Evolutionary conservation across 768 basidiomycete genomes (phyloP).

Genomic region (Lentinus brumalis): DNA sequence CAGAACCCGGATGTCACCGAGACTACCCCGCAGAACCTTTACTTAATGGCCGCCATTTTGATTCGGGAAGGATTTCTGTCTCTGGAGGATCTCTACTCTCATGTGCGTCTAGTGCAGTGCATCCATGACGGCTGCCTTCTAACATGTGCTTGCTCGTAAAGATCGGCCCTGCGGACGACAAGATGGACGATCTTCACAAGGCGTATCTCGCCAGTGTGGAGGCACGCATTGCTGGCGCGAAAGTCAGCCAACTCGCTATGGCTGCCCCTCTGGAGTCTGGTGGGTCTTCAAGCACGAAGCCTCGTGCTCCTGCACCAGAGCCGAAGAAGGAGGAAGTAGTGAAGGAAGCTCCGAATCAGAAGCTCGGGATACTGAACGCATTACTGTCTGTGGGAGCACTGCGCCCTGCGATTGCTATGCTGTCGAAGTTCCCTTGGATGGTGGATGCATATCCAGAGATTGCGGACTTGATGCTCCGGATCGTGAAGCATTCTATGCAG

Average conservation of each 20-base stretch:
- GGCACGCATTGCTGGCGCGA: constrained; percentile 66
- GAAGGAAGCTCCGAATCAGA: constrained; percentile 65
- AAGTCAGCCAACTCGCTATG: constrained; percentile 77
- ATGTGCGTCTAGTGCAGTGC: constrained; percentile 53
- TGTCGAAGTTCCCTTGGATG: constrained; percentile 85
- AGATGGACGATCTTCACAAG: constrained; percentile 68
- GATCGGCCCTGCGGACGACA: constrained; percentile 75
- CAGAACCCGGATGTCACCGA: constrained; percentile 64
- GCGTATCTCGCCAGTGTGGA: constrained; percentile 67
- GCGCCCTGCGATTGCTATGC: constrained; percentile 72
- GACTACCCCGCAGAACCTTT: constrained; percentile 67
- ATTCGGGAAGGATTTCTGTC: constrained; percentile 89
- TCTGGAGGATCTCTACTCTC: constrained; percentile 89
- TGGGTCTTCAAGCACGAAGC: constrained; percentile 40
- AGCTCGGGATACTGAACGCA: constrained; percentile 73
- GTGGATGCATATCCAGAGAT: constrained; percentile 80
- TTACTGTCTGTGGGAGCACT: constrained; percentile 87
- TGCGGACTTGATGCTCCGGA: constrained; percentile 82
- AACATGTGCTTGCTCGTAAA: constrained; percentile 29
- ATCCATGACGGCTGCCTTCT: neutral
- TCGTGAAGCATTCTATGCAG: constrained; percentile 67
- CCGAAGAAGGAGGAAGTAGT: constrained; percentile 42
- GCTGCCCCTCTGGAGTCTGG: constrained; percentile 76
- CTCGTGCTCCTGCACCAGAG: constrained; percentile 42
- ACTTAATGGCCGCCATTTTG: constrained; percentile 81